These are phyloP conservation scores for Fusarium udum DNA, from an alignment of 2,329 filamentous ascomycete species.

Conservation along the genomic window DNA sequence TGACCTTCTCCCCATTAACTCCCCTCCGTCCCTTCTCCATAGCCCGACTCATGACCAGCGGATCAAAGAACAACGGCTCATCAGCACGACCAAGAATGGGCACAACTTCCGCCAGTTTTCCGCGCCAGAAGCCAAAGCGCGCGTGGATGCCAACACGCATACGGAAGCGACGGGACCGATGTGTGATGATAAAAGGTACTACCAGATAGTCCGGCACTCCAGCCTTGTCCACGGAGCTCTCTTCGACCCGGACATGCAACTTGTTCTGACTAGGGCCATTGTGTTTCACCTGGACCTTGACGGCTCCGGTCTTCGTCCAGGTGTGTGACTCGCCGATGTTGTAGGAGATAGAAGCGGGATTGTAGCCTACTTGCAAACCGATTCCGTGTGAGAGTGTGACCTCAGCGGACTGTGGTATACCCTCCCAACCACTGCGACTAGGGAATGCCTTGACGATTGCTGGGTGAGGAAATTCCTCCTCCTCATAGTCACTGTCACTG, in stretches of 20 bases:
- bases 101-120: not conserved
- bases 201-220: not conserved
- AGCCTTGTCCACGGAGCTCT: not conserved
- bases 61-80: not conserved
- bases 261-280: not conserved
- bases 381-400: not conserved
- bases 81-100: not conserved
- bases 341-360: not conserved
- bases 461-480: not conserved
- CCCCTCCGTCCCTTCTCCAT: not conserved
- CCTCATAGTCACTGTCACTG: not conserved
- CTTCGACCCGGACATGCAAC: not conserved
- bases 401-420: not conserved
- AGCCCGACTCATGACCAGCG: not conserved
- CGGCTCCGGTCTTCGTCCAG: not conserved
- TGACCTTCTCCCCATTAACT: not conserved
- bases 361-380: not conserved
- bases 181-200: not conserved
- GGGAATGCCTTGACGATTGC: not conserved
- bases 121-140: not conserved
- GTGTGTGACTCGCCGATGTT: not conserved
- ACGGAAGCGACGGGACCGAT: not conserved
- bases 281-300: not conserved
- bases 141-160: not conserved
- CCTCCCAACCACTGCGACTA: not conserved